Evolutionary conservation across 2,329 filamentous ascomycete genomes (phyloP), one percentile per base, ranked within the genome.

Genomic region (Curvularia hawaiiensis): DNA sequence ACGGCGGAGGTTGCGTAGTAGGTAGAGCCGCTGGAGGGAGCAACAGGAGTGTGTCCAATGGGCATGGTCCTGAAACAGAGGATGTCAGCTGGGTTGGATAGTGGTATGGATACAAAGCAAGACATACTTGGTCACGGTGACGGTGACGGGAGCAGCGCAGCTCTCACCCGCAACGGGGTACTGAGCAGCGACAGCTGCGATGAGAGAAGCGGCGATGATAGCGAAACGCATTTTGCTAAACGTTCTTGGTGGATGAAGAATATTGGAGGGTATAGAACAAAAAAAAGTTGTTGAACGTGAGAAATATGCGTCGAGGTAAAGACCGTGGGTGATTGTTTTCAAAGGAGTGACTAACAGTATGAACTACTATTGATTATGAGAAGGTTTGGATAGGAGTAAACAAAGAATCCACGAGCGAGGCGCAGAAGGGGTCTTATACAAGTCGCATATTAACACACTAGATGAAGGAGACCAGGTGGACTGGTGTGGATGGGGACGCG

Each of bases 311-410:
- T 54, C 31, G 50, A 52, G 31, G 56, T 61, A 63, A 55, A 57
- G 57, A 65, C 40, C 46, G 59, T 63, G 40, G 35, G 3, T 54
- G 40, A 59, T 56, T 54, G 54, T 54, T 52, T 49, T 31, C 41
- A 58, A 73, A 72, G 62, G 70, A 73, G 65, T 71, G 68, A 58
- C 65, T 72, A 69, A 67, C 67, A 69, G 50, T 54, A 50, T 61
- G 53, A 62, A 60, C 54, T 49, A 71, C 67, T 70, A 67, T 70
- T 55, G 50, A 67, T 61, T 65, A 62, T 63, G 31, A 46, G 60
- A 11, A 63, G 58, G 50, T 56, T 59, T 24, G 55, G 48, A 50
- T 53, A 39, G 49, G 41, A 43, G 50, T 18, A 35, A 54, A 43
- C 40, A 28, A 46, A 54, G 26, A 49, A 24, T 14, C 8, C n/a